phyloP scores from a whole-genome alignment of 2,329 filamentous ascomycete species.

The Stagonosporopsis cucurbitacearum region DNA sequence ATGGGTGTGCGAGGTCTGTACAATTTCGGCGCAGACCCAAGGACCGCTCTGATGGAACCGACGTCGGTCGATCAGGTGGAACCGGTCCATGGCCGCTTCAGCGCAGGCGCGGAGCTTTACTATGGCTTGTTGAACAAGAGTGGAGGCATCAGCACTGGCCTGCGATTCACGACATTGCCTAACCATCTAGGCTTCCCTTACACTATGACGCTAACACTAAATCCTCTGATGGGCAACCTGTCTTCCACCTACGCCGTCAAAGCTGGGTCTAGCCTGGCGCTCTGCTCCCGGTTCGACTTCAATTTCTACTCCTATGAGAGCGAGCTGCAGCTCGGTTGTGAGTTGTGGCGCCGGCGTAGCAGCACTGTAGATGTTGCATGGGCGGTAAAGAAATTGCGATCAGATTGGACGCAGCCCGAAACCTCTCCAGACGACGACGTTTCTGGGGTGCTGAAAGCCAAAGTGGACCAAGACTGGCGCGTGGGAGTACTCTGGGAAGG shows the following conservation, averaged over 20 bases:
- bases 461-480: conserved; percentile 85
- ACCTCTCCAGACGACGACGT: conserved; percentile 66
- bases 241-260: conserved; percentile 91
- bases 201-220: conserved; percentile 90
- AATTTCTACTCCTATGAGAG: conserved; percentile 99
- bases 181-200: conserved; percentile 84
- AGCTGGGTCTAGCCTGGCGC: conserved; percentile 79
- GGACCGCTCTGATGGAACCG: conserved; percentile 38
- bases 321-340: conserved; percentile 87
- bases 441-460: conserved; percentile 86
- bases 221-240: conserved; percentile 92
- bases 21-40: conserved; percentile 84
- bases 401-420: conserved; percentile 49
- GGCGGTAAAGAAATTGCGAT: conserved; percentile 52
- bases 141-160: conserved; percentile 85
- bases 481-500: conserved; percentile 93
- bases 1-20: conserved; percentile 88
- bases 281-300: conserved; percentile 93
- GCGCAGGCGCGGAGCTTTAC: conserved; percentile 90
- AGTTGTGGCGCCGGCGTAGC: conserved; percentile 77
- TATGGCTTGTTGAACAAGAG: conserved; percentile 96
- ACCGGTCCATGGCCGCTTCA: conserved; percentile 80
- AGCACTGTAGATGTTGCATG: conserved; percentile 52
- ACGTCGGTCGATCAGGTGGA: conserved; percentile 46
- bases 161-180: conserved; percentile 87